These are phyloP conservation scores for Chaetomiaceae sp. DNA, from an alignment of 2,329 filamentous ascomycete species.

Conservation along the genomic window DNA sequence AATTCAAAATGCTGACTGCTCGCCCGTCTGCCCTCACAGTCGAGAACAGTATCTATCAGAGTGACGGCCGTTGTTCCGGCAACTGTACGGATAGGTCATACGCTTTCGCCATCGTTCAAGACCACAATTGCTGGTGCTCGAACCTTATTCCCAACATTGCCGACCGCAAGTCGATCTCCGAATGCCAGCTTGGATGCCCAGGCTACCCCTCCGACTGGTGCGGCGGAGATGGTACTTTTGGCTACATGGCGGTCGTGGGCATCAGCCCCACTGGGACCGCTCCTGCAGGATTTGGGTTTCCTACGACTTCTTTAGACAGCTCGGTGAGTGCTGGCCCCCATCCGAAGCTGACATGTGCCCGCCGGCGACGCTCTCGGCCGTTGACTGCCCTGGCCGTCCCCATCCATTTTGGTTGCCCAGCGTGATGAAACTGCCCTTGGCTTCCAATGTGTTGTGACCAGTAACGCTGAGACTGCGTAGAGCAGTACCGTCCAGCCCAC, in stretches of 20 bases:
- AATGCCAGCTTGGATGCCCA: conserved; percentile 57
- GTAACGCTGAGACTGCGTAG: conserved; percentile 28
- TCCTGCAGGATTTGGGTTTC: conserved; percentile 1
- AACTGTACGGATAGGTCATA: conserved; percentile 48
- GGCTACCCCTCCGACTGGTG: conserved; percentile 64
- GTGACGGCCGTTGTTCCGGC: conserved; percentile 61
- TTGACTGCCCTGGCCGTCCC: not conserved
- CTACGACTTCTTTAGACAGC: not conserved
- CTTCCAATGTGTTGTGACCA: conserved; percentile 16
- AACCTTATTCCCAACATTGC: conserved; percentile 54
- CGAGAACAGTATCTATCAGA: conserved; percentile 54
- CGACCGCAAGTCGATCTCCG: conserved; percentile 33
- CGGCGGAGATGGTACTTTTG: conserved; percentile 55
- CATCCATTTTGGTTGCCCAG: not conserved
- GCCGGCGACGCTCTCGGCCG: not conserved
- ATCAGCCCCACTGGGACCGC: conserved; percentile 10
- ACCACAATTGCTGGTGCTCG: conserved; percentile 66
- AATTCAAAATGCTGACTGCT: conserved; percentile 1
- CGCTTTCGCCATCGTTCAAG: conserved; percentile 64
- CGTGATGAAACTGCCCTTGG: not conserved
- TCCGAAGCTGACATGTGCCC: conserved; percentile 4
- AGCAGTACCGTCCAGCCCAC: conserved; percentile 32
- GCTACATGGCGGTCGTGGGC: conserved; percentile 53
- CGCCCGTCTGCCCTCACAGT: conserved; percentile 36
- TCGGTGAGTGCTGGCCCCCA: conserved; percentile 12